phyloP scores from a whole-genome alignment of 2,329 filamentous ascomycete genomes.

The Fusarium cyanostomum region DNA sequence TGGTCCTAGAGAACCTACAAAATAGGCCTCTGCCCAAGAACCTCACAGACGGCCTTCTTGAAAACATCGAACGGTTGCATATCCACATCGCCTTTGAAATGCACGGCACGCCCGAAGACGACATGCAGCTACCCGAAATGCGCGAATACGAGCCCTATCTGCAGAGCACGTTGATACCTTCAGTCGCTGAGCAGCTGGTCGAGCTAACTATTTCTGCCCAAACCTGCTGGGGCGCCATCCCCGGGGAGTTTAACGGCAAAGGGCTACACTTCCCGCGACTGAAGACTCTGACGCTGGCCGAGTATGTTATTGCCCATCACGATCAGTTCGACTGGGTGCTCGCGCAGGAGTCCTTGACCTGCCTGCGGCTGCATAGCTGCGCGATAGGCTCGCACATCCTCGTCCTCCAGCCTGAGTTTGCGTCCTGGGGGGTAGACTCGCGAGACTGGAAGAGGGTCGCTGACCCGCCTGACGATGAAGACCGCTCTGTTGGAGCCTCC shows the following conservation, averaged over 20 bases:
- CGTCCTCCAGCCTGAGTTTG: neutral
- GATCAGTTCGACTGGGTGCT: constrained; percentile 43
- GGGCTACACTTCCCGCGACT: constrained; percentile 34
- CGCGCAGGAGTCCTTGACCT: constrained; percentile 5
- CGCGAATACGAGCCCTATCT: constrained; percentile 35
- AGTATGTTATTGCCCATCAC: constrained; percentile 24
- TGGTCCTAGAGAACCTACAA: constrained; percentile 33
- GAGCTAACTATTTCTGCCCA: constrained; percentile 31
- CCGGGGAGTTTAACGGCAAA: constrained; percentile 32
- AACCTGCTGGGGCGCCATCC: constrained; percentile 30
- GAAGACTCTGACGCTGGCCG: constrained; percentile 20
- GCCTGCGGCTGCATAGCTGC: constrained; percentile 19
- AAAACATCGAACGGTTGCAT: constrained; percentile 27
- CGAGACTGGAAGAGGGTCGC: constrained; percentile 20
- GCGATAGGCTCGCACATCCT: constrained; percentile 11
- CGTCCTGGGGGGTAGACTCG: neutral
- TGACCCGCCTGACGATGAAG: neutral
- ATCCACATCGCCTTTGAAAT: constrained; percentile 6
- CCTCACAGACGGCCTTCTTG: constrained; percentile 14
- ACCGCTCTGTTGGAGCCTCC: neutral
- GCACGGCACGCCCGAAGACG: constrained; percentile 1
- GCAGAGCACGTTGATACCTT: constrained; percentile 14
- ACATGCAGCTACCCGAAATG: constrained; percentile 20
- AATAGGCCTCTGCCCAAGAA: constrained; percentile 20
- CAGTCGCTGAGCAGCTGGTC: constrained; percentile 27